Conservation (phyloP, 2,329 filamentous ascomycete genomes). For the Myriosclerotinia duriaeana region DNA sequence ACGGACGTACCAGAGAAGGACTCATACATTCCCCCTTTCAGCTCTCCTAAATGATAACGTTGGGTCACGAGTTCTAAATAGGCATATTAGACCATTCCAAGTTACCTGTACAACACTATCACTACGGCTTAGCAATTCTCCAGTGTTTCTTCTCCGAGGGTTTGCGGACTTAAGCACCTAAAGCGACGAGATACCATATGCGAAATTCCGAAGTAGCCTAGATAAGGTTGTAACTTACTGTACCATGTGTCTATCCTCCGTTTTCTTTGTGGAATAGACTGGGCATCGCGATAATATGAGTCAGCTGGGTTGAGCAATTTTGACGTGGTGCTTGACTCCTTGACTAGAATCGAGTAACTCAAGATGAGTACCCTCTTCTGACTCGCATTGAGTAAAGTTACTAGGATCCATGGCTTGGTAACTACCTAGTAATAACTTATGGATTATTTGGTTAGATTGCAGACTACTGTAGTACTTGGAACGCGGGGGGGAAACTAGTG, state of each 20-base stretch:
- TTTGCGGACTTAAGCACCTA: constrained; percentile 10
- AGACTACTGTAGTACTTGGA: too few relatives aligned
- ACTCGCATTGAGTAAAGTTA: too few relatives aligned
- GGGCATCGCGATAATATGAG: constrained; percentile 5
- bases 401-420: too few relatives aligned
- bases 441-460: too few relatives aligned
- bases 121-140: constrained; percentile 3
- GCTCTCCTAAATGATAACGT: not conserved
- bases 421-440: too few relatives aligned
- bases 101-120: too few relatives aligned
- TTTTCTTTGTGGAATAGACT: not conserved
- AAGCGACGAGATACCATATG: not conserved
- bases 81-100: not conserved
- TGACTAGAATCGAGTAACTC: not conserved
- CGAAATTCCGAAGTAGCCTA: not conserved
- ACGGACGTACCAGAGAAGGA: constrained; percentile 1
- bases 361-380: too few relatives aligned
- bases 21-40: not conserved
- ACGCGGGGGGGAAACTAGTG: too few relatives aligned
- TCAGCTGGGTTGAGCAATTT: constrained; percentile 10
- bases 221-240: too few relatives aligned
- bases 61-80: not conserved
- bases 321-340: constrained; percentile 13
- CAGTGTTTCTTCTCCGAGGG: not conserved
- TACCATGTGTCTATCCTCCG: not conserved